Evolutionary conservation across 164 flowering plant genomes (phyloP).

Genomic region (Paratinospora sagittata): DNA sequence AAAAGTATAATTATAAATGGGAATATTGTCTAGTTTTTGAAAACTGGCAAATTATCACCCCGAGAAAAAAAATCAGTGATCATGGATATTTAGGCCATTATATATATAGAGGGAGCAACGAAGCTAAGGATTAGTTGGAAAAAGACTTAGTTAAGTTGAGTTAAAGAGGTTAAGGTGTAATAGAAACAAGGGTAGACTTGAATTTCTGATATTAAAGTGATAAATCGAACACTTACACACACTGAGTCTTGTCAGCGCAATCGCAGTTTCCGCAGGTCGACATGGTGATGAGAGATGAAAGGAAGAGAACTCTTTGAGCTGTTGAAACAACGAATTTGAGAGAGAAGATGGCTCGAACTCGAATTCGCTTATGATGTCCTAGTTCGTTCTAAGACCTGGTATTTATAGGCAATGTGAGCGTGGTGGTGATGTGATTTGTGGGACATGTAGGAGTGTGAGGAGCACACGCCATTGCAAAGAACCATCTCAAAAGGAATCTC

Average conservation of each 20-base stretch:
- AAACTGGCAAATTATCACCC: too few relatives aligned
- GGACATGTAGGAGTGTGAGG: slow-evolving; percentile 14
- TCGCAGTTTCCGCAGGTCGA: slow-evolving; percentile 69
- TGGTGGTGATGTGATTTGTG: neutral
- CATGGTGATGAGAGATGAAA: slow-evolving; percentile 35
- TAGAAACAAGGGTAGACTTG: slow-evolving; percentile 3
- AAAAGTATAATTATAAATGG: too few relatives aligned
- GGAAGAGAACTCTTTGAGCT: neutral
- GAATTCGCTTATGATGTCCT: neutral
- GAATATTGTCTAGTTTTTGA: neutral
- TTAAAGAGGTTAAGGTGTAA: neutral
- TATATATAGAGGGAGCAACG: too few relatives aligned
- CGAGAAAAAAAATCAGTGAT: too few relatives aligned
- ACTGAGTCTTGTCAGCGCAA: slow-evolving; percentile 75
- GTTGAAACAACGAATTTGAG: neutral
- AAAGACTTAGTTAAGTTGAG: too few relatives aligned
- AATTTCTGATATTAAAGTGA: neutral
- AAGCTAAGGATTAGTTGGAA: too few relatives aligned
- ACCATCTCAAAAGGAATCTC: slow-evolving; percentile 31
- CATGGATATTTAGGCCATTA: too few relatives aligned
- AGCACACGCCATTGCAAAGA: slow-evolving; percentile 29
- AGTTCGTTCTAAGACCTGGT: neutral
- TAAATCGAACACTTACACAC: slow-evolving; percentile 25
- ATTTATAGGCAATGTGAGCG: slow-evolving; percentile 25
- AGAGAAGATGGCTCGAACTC: neutral